Evolutionary conservation across 805 yeast species (phyloP).

Genomic region (Saturnispora besseyi): DNA sequence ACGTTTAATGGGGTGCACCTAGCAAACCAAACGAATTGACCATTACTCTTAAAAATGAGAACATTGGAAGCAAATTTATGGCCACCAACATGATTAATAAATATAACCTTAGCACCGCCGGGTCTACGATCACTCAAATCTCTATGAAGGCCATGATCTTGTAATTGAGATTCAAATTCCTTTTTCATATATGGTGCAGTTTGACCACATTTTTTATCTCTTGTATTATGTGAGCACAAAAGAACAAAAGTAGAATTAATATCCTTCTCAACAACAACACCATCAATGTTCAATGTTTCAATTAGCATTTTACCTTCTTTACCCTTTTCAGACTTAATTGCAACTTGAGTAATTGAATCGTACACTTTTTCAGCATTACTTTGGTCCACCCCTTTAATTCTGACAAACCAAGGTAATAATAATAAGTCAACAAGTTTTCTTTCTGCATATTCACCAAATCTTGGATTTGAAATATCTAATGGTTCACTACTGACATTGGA

Average conservation of each 20-base stretch:
- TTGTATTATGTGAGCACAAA: slow-evolving; percentile 80
- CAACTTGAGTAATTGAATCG: slow-evolving; percentile 33
- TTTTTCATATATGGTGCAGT: slow-evolving; percentile 87
- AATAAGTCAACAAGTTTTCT: slow-evolving; percentile 50
- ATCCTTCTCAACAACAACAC: slow-evolving; percentile 32
- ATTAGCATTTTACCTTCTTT: slow-evolving; percentile 9
- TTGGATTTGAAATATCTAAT: slow-evolving; percentile 14
- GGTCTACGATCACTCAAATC: slow-evolving; percentile 70
- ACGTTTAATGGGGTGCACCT: slow-evolving; percentile 73
- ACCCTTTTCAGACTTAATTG: slow-evolving; percentile 23
- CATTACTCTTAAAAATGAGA: slow-evolving; percentile 60
- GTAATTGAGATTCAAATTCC: slow-evolving; percentile 62
- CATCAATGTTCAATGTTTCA: slow-evolving; percentile 18
- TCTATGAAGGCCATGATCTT: slow-evolving; percentile 64
- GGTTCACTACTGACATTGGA: slow-evolving; percentile 18
- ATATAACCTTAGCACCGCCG: slow-evolving; percentile 64
- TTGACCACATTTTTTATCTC: slow-evolving; percentile 89
- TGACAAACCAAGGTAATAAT: slow-evolving; percentile 64
- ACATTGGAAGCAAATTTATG: slow-evolving; percentile 92
- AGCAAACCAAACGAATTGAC: slow-evolving; percentile 84
- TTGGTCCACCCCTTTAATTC: slow-evolving; percentile 46
- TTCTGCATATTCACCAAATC: slow-evolving; percentile 27
- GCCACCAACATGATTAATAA: slow-evolving; percentile 87
- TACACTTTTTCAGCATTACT: slow-evolving; percentile 38
- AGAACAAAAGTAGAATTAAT: slow-evolving; percentile 44